These are phyloP conservation scores for Eimeria maxima DNA, from an alignment of 169 alveolate genomes.

Conservation along the genomic window DNA sequence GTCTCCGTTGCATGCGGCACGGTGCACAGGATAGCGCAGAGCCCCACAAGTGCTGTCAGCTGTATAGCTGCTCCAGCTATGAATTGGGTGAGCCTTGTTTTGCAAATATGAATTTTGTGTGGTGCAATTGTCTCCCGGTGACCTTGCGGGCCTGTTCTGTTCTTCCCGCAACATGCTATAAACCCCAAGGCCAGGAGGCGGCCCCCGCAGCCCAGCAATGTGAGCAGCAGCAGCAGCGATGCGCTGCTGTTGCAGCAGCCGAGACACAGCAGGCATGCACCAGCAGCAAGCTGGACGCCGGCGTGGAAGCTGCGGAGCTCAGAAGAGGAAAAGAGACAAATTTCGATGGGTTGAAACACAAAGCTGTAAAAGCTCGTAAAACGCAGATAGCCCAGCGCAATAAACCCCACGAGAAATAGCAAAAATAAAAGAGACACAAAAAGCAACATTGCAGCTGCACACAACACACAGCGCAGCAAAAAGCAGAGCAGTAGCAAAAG, in stretches of 20 bases:
- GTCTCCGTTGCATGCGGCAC: background rate
- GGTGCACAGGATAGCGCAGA: background rate
- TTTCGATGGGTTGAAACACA: conserved; percentile 20
- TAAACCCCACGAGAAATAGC: background rate
- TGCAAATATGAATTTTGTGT: background rate
- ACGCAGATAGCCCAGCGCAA: conserved; percentile 7
- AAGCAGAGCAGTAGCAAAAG: background rate
- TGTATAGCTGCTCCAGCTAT: background rate
- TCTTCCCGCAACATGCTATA: background rate
- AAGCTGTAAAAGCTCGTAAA: conserved; percentile 33
- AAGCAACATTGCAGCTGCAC: conserved; percentile 17
- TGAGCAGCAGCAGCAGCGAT: background rate
- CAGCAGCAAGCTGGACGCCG: conserved; percentile 16
- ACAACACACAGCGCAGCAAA: background rate
- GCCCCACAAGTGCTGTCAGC: background rate
- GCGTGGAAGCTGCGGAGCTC: background rate
- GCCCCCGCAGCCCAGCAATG: background rate
- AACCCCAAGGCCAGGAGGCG: background rate
- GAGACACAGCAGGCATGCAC: conserved; percentile 19
- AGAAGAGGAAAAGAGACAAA: background rate
- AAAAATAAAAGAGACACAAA: background rate
- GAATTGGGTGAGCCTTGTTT: background rate
- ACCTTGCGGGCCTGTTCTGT: too few relatives aligned
- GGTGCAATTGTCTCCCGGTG: background rate
- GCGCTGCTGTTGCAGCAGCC: conserved; percentile 23